Conservation (phyloP, 179 eudicot species). For the Spinacia oleracea region DNA sequence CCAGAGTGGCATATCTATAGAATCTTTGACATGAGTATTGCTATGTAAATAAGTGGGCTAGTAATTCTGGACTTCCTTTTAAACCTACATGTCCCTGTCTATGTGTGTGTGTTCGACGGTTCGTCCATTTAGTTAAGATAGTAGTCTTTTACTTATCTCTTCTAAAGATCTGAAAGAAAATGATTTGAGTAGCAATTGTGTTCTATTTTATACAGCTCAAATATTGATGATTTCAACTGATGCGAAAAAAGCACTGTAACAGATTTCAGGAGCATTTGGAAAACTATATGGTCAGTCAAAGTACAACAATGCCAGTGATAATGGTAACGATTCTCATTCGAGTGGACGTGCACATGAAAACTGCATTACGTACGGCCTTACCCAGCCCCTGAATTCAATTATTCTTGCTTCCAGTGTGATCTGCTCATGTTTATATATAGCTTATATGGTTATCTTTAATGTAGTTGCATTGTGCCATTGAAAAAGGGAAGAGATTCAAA, state of each 20-base stretch:
- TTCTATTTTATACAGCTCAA: neutral
- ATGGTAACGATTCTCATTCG: slow-evolving; percentile 40
- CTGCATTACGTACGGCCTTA: slow-evolving; percentile 69
- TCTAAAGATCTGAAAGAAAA: neutral
- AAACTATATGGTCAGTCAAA: slow-evolving; percentile 87
- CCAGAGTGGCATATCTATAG: too few species aligned
- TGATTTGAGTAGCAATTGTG: neutral
- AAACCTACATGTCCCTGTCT: too few species aligned
- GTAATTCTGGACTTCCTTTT: too few species aligned
- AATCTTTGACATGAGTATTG: too few species aligned
- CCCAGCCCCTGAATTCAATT: slow-evolving; percentile 12
- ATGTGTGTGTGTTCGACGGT: too few species aligned
- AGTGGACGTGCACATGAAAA: slow-evolving; percentile 71
- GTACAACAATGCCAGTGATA: slow-evolving; percentile 52
- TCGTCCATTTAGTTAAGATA: too few species aligned
- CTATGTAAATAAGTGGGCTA: too few species aligned
- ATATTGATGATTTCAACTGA: slow-evolving; percentile 12
- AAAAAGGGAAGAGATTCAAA: slow-evolving; percentile 50
- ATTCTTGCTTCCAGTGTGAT: neutral
- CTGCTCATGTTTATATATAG: neutral
- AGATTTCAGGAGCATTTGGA: slow-evolving; percentile 92
- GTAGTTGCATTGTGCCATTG: slow-evolving; percentile 75
- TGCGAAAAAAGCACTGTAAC: slow-evolving; percentile 22
- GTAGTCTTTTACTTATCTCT: too few species aligned
- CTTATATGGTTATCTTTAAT: slow-evolving; percentile 18